phyloP scores from a whole-genome alignment of 1,284 basidiomycete genomes.

The Phellinidium pouzarii region DNA sequence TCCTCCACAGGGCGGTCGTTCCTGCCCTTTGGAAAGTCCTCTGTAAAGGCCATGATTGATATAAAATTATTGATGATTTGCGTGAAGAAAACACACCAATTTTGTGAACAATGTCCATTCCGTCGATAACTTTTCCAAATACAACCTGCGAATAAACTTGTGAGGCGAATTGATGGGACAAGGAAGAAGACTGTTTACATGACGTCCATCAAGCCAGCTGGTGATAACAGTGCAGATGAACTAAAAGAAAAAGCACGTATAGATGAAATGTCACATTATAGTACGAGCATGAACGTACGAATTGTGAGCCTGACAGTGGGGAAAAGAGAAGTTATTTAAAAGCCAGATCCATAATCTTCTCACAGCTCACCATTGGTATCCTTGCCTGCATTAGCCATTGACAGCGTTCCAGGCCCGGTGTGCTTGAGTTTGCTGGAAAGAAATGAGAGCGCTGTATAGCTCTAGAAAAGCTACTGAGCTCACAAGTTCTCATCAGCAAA shows the following conservation, averaged over 20 bases:
- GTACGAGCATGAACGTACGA: slow-evolving; percentile 40
- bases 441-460: background rate
- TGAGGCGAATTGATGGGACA: slow-evolving; percentile 18
- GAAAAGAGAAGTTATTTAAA: background rate
- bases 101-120: slow-evolving; percentile 74
- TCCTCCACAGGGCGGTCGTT: slow-evolving; percentile 68
- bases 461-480: slow-evolving; percentile 24
- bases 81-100: slow-evolving; percentile 50
- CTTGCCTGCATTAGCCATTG: slow-evolving; percentile 91
- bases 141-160: slow-evolving; percentile 54
- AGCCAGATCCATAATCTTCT: background rate
- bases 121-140: slow-evolving; percentile 86
- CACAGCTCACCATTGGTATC: slow-evolving; percentile 74
- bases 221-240: slow-evolving; percentile 81
- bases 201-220: slow-evolving; percentile 70
- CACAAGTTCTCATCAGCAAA: slow-evolving; percentile 81
- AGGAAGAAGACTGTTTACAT: slow-evolving; percentile 44
- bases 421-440: slow-evolving; percentile 78
- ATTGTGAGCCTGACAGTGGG: slow-evolving; percentile 64
- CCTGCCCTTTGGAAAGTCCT: slow-evolving; percentile 61
- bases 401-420: slow-evolving; percentile 77
- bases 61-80: slow-evolving; percentile 19
- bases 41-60: slow-evolving; percentile 32
- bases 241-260: slow-evolving; percentile 32
- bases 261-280: slow-evolving; percentile 9